Conservation (phyloP, 1,284 basidiomycete species). For the Microbotryum lychnidis-dioicae region DNA sequence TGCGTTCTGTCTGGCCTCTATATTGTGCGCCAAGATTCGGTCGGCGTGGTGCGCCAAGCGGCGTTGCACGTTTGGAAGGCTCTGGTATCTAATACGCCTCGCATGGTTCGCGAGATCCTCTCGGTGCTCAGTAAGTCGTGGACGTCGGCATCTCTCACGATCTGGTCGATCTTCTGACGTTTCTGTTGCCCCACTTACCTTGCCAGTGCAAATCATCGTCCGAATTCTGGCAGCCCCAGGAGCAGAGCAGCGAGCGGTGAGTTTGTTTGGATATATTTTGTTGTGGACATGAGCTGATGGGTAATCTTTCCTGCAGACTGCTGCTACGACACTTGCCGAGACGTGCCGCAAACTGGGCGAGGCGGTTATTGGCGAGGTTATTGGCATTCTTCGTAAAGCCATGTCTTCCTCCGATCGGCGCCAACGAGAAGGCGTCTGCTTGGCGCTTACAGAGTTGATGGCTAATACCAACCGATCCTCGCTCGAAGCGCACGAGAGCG, state of each 20-base stretch:
- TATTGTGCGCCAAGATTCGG: constrained; percentile 87
- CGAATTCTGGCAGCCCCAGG: constrained; percentile 72
- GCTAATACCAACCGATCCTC: constrained; percentile 76
- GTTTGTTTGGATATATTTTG: constrained; percentile 12
- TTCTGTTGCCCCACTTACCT: not conserved
- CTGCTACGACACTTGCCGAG: constrained; percentile 75
- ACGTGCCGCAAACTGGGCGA: constrained; percentile 95
- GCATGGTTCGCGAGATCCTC: constrained; percentile 81
- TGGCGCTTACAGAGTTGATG: constrained; percentile 83
- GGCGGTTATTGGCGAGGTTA: constrained; percentile 68
- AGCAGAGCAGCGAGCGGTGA: constrained; percentile 81
- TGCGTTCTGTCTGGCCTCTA: constrained; percentile 85
- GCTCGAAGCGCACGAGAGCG: constrained; percentile 81
- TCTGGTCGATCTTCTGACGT: not conserved
- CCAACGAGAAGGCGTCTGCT: constrained; percentile 79
- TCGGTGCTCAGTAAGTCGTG: constrained; percentile 64
- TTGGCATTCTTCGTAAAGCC: constrained; percentile 32
- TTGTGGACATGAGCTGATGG: not conserved
- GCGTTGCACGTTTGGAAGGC: constrained; percentile 98
- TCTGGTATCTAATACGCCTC: constrained; percentile 65
- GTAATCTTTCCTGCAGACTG: constrained; percentile 48
- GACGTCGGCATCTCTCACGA: not conserved
- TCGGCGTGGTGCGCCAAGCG: constrained; percentile 79
- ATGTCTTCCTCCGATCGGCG: constrained; percentile 58
- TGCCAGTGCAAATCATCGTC: constrained; percentile 46